These are phyloP conservation scores for Citrus australasica DNA, from an alignment of 345 rosid species.

Conservation along the genomic window DNA sequence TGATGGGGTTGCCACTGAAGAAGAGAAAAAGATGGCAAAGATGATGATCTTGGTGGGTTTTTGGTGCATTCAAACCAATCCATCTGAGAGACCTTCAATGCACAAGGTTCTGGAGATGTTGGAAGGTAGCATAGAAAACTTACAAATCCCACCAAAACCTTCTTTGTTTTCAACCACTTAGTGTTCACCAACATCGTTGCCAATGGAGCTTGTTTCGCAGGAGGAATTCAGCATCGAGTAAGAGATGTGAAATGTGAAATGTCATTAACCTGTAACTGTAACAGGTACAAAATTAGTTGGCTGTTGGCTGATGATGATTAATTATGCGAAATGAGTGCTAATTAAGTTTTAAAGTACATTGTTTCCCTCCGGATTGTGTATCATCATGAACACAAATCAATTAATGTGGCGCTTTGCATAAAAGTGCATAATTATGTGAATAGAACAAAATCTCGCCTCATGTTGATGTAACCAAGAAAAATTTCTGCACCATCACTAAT, in stretches of 20 bases:
- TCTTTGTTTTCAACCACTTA: neutral
- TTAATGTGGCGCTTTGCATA: too few species aligned
- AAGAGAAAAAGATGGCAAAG: constrained; percentile 16
- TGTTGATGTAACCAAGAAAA: too few species aligned
- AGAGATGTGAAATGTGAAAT: neutral
- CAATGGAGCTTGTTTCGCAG: neutral
- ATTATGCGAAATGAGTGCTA: too few species aligned
- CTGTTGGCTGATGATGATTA: neutral
- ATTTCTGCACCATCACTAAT: too few species aligned
- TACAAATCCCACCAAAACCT: constrained; percentile 17
- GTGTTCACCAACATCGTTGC: neutral
- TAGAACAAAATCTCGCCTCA: too few species aligned
- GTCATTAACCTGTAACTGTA: neutral
- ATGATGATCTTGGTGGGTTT: constrained; percentile 35
- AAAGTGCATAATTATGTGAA: too few species aligned
- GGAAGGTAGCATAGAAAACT: constrained; percentile 6
- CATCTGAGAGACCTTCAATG: constrained; percentile 44
- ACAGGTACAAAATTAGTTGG: neutral
- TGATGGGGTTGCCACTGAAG: neutral
- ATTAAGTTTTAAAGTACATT: too few species aligned
- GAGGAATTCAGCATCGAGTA: neutral
- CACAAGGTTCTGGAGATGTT: constrained; percentile 33
- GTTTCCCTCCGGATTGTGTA: too few species aligned
- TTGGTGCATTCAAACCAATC: constrained; percentile 50
- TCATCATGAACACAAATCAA: too few species aligned